Conservation (phyloP, 805 yeast species). For the Nakazawaea populi region DNA sequence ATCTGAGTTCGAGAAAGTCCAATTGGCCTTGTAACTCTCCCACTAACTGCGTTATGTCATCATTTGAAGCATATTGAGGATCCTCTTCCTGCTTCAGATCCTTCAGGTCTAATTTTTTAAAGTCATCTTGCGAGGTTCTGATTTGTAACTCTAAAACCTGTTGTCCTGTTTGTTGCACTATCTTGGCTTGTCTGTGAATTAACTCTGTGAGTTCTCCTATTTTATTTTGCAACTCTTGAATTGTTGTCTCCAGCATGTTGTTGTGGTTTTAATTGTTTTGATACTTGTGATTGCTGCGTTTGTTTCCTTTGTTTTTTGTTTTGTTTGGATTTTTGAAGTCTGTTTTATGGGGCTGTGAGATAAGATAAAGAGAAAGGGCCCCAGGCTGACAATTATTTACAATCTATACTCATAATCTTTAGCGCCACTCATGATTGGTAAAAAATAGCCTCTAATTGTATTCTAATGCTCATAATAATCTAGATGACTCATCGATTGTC, state of each 20-base stretch:
- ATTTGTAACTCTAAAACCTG: conserved; percentile 70
- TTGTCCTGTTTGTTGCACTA: conserved; percentile 75
- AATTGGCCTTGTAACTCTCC: conserved; percentile 88
- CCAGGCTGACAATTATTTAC: too few relatives aligned
- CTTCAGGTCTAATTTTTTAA: conserved; percentile 18
- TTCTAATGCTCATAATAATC: not conserved
- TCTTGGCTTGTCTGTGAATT: conserved; percentile 58
- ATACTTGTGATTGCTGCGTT: not conserved
- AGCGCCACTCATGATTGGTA: too few relatives aligned
- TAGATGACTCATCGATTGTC: not conserved
- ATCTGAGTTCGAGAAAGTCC: conserved; percentile 71
- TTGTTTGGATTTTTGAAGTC: not conserved
- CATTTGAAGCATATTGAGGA: conserved; percentile 66
- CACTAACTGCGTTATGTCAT: conserved; percentile 80
- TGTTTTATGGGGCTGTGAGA: not conserved
- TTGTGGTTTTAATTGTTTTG: not conserved
- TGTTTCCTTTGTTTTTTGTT: not conserved
- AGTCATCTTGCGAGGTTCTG: conserved; percentile 33
- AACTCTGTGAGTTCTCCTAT: conserved; percentile 45
- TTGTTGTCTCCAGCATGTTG: conserved; percentile 9
- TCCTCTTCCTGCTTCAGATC: conserved; percentile 27
- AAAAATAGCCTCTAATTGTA: not conserved
- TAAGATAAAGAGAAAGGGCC: not conserved
- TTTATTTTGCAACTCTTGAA: conserved; percentile 31
- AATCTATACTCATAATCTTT: too few relatives aligned